Percentiles rank a stretch among this genome's conserved stretches.
Evolutionary conservation across 805 yeast species (phyloP).

Genomic region (Ogataea parapolymorpha): DNA sequence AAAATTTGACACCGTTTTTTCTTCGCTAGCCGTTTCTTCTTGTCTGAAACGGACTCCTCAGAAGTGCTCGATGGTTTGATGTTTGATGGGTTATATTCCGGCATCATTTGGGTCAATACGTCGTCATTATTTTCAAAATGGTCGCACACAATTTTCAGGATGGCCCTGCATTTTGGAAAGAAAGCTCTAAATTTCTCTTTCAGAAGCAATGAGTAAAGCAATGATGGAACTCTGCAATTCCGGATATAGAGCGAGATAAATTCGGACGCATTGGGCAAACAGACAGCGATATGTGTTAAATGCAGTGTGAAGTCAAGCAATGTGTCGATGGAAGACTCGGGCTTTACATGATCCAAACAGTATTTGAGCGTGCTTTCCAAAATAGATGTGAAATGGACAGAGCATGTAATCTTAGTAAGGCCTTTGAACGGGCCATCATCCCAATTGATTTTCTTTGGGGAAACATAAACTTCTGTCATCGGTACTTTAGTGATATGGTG

Average conservation of each 20-base stretch:
- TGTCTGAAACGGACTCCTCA: constrained; percentile 43
- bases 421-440: constrained; percentile 38
- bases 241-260: constrained; percentile 16
- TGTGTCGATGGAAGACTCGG: constrained; percentile 43
- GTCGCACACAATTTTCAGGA: constrained; percentile 35
- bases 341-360: constrained; percentile 17
- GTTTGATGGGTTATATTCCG: constrained; percentile 28
- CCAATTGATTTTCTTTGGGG: constrained; percentile 47
- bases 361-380: constrained; percentile 47
- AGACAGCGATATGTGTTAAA: constrained; percentile 60
- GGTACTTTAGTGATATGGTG: constrained; percentile 37
- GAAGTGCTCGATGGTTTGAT: constrained; percentile 9
- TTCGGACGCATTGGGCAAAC: constrained; percentile 33
- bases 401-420: constrained; percentile 51
- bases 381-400: constrained; percentile 51
- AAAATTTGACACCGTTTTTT: constrained; percentile 66
- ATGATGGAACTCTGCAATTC: constrained; percentile 18
- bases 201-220: constrained; percentile 39
- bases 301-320: constrained; percentile 60
- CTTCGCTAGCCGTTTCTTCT: constrained; percentile 66
- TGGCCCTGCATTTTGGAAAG: constrained; percentile 56
- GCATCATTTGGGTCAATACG: constrained; percentile 36
- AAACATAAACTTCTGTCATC: constrained; percentile 49
- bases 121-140: constrained; percentile 21
- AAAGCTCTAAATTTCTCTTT: constrained; percentile 39